Conservation (phyloP, 805 yeast species). For the Suhomyces prunicola region DNA sequence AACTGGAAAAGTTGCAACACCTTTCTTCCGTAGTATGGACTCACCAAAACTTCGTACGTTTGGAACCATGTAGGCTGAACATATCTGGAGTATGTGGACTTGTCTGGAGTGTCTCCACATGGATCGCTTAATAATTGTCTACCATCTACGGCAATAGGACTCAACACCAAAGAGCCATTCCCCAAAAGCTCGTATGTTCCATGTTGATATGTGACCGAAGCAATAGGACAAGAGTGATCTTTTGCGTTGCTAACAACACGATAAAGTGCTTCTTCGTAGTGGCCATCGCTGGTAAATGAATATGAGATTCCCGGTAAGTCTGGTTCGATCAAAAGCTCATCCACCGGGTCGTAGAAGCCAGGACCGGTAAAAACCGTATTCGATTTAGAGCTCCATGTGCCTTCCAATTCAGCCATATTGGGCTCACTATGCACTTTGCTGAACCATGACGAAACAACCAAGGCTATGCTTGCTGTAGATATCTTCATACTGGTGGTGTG, state of each 20-base stretch:
- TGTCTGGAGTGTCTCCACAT: conserved; percentile 50
- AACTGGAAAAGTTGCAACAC: conserved; percentile 69
- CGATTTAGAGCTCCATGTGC: conserved; percentile 95
- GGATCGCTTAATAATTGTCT: conserved; percentile 89
- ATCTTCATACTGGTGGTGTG: conserved; percentile 4
- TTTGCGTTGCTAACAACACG: conserved; percentile 67
- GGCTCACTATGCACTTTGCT: conserved; percentile 27
- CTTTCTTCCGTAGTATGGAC: conserved; percentile 81
- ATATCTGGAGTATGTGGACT: conserved; percentile 68
- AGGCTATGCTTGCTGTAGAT: conserved; percentile 2
- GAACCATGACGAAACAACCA: conserved; percentile 8
- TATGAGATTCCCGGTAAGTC: conserved; percentile 91
- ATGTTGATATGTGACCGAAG: conserved; percentile 82
- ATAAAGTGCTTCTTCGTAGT: conserved; percentile 85
- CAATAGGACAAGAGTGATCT: conserved; percentile 80
- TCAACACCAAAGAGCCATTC: conserved; percentile 67
- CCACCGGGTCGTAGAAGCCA: conserved; percentile 92
- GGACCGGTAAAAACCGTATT: conserved; percentile 97
- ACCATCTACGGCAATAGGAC: conserved; percentile 85
- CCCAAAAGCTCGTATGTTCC: conserved; percentile 65
- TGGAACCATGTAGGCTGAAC: conserved; percentile 60
- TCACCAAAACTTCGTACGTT: conserved; percentile 58
- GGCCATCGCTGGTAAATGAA: conserved; percentile 91
- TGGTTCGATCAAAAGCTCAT: conserved; percentile 92
- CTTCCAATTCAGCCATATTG: conserved; percentile 52